These are phyloP conservation scores for Phytophthora multivora DNA, from an alignment of 352 stramenopile species.

Conservation along the genomic window DNA sequence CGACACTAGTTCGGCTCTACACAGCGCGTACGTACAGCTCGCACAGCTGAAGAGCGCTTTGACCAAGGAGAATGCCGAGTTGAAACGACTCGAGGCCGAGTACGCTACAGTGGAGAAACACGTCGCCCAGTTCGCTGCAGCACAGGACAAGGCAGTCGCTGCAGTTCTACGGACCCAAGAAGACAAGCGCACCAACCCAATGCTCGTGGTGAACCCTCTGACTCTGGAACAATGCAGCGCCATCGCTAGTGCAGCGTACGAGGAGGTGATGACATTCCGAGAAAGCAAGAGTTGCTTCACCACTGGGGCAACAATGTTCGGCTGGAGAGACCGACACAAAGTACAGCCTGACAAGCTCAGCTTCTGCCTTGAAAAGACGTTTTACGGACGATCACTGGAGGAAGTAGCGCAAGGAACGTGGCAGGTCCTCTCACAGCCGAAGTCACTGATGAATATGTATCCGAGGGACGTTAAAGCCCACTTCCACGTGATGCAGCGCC, in stretches of 20 bases:
- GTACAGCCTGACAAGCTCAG: constrained; percentile 43
- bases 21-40: constrained; percentile 49
- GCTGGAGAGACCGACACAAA: constrained; percentile 58
- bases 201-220: constrained; percentile 38
- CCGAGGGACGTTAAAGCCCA: constrained; percentile 43
- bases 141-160: constrained; percentile 42
- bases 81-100: constrained; percentile 47
- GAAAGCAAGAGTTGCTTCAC: constrained; percentile 43
- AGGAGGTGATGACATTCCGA: constrained; percentile 48
- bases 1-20: constrained; percentile 9
- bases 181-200: constrained; percentile 38
- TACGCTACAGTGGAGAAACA: constrained; percentile 53
- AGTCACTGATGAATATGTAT: constrained; percentile 44
- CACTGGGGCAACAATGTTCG: constrained; percentile 54
- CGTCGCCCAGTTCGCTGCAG: constrained; percentile 37
- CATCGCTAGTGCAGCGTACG: constrained; percentile 44
- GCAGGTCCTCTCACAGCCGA: constrained; percentile 43
- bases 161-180: constrained; percentile 36
- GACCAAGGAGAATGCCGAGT: constrained; percentile 51
- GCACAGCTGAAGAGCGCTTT: constrained; percentile 49
- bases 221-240: constrained; percentile 36
- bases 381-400: constrained; percentile 30
- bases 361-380: constrained; percentile 64
- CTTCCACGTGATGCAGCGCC: constrained; percentile 67
- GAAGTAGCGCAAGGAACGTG: constrained; percentile 42